Conservation (phyloP, 345 rosid genomes). For the Excoecaria cochinchinensis region DNA sequence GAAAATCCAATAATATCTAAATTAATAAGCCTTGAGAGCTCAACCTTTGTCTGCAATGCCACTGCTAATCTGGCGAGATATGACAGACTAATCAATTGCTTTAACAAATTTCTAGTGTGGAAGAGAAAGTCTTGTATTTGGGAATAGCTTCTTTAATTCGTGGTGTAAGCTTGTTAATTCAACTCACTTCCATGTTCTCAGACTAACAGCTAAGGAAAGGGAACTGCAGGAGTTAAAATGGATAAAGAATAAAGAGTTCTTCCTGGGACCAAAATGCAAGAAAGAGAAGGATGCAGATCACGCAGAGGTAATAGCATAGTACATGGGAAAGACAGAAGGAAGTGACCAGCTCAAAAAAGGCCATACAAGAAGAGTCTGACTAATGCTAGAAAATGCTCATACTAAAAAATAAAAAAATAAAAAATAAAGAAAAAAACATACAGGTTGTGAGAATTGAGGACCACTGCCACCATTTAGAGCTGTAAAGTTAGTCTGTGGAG, state of each 20-base stretch:
- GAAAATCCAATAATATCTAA: not conserved
- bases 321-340: not conserved
- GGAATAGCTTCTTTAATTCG: not conserved
- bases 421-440: conserved; percentile 35
- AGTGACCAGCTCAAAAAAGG: not conserved
- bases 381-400: conserved; percentile 1
- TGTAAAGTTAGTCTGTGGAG: conserved; percentile 48
- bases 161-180: not conserved
- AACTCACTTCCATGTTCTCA: conserved; percentile 3
- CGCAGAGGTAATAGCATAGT: not conserved
- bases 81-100: conserved; percentile 4
- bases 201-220: not conserved
- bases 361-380: not conserved
- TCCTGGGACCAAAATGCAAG: not conserved
- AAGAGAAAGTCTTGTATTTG: not conserved
- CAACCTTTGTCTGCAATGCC: not conserved
- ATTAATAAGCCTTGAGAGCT: not conserved
- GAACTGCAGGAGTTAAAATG: not conserved
- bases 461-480: conserved; percentile 46
- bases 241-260: not conserved
- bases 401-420: not conserved
- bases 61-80: not conserved
- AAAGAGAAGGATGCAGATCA: not conserved
- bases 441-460: conserved; percentile 55
- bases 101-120: not conserved